Conservation (phyloP, 331 rosid genomes). For the Phaseolus coccineus region DNA sequence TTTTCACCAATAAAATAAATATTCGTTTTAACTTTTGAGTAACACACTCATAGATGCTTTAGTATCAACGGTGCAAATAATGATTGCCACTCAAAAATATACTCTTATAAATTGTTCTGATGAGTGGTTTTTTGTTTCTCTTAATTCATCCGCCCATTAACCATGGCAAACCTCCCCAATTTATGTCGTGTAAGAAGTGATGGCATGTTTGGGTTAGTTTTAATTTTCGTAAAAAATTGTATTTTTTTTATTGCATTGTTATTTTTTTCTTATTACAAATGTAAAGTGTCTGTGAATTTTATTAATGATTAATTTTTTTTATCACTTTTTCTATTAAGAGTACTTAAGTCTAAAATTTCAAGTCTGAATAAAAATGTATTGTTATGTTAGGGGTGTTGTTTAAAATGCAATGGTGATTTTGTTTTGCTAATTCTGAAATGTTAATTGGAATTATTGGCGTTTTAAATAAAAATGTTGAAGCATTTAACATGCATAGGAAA, state of each 20-base stretch:
- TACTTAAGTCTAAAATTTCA: too few relatives aligned
- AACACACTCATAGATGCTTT: background rate
- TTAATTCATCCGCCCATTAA: background rate
- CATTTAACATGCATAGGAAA: background rate
- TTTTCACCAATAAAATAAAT: background rate
- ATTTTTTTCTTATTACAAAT: too few relatives aligned
- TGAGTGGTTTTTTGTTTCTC: too few relatives aligned
- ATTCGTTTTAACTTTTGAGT: background rate
- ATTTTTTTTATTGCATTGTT: too few relatives aligned
- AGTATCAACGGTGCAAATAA: slow-evolving; percentile 1
- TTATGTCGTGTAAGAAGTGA: background rate
- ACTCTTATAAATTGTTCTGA: too few relatives aligned
- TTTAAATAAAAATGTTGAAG: background rate
- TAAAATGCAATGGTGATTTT: background rate
- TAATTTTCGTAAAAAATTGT: too few relatives aligned
- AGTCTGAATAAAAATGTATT: too few relatives aligned
- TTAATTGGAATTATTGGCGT: background rate
- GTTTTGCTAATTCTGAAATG: background rate
- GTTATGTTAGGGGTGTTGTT: too few relatives aligned
- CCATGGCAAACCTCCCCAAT: background rate
- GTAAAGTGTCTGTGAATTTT: too few relatives aligned
- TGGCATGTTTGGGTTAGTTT: background rate
- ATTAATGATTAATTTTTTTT: too few relatives aligned
- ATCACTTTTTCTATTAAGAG: too few relatives aligned
- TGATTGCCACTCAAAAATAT: background rate